These are phyloP conservation scores for Ganoderma meredithae DNA, from an alignment of 1,284 basidiomycete species.

Conservation along the genomic window DNA sequence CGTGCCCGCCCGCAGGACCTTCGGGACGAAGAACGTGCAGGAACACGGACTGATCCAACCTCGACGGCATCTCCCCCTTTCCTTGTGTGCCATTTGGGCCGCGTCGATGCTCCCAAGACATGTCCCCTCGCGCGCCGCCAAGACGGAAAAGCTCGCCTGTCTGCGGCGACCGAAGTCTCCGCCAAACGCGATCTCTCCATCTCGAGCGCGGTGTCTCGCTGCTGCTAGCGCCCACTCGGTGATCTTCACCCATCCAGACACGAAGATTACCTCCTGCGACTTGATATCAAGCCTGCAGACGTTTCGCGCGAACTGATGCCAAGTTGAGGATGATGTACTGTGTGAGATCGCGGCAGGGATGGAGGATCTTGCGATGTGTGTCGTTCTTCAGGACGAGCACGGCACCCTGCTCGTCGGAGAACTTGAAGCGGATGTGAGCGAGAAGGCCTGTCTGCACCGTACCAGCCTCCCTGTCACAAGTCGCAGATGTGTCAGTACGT, in stretches of 20 bases:
- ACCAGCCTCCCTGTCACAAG: constrained; percentile 2
- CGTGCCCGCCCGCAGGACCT: constrained; percentile 11
- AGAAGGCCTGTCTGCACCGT: not conserved
- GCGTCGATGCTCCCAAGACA: constrained; percentile 15
- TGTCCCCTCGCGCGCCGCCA: constrained; percentile 4
- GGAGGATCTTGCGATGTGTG: constrained; percentile 22
- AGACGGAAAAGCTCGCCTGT: constrained; percentile 23
- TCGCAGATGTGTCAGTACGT: not conserved
- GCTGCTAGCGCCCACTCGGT: constrained; percentile 36
- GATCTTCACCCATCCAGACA: constrained; percentile 34
- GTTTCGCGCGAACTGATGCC: constrained; percentile 29
- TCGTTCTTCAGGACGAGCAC: constrained; percentile 31
- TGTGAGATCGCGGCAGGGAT: constrained; percentile 17
- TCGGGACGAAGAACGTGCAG: constrained; percentile 13
- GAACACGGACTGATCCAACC: constrained; percentile 22
- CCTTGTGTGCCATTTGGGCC: constrained; percentile 1
- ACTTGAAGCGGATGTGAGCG: constrained; percentile 28
- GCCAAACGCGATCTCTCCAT: constrained; percentile 28
- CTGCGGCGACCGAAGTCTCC: constrained; percentile 18
- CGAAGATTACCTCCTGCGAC: constrained; percentile 32
- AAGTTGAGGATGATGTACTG: constrained; percentile 25
- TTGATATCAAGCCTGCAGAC: constrained; percentile 22
- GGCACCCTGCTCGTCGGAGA: constrained; percentile 32
- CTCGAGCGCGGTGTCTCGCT: constrained; percentile 21
- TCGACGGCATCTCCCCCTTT: not conserved